phyloP scores from a whole-genome alignment of 2,329 filamentous ascomycete genomes.

The Pseudocercospora pini-densiflorae region DNA sequence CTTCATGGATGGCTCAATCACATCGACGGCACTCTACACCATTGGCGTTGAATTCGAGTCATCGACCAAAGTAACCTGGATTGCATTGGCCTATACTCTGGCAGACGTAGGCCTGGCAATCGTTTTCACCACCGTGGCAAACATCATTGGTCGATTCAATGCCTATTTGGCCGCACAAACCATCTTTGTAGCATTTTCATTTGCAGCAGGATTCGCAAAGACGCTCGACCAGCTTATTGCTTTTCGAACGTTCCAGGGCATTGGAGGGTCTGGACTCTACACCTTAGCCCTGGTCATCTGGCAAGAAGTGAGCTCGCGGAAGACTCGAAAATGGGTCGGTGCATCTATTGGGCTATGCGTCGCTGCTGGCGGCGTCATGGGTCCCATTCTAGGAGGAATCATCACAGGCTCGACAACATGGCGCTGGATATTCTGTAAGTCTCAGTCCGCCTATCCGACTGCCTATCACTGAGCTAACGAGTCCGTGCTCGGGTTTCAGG shows the following conservation, averaged over 20 bases:
- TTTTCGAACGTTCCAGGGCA: constrained; percentile 63
- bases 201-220: constrained; percentile 57
- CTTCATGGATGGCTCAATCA: constrained; percentile 62
- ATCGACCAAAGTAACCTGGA: constrained; percentile 59
- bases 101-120: constrained; percentile 63
- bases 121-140: constrained; percentile 58
- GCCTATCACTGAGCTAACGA: neutral
- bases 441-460: neutral
- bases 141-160: constrained; percentile 58
- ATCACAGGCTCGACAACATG: constrained; percentile 11
- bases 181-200: constrained; percentile 60
- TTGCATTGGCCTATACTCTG: constrained; percentile 60
- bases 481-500: constrained; percentile 12
- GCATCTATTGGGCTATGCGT: constrained; percentile 53
- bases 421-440: constrained; percentile 16
- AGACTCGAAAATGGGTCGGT: constrained; percentile 50
- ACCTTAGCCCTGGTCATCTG: constrained; percentile 7
- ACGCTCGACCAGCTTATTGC: constrained; percentile 60
- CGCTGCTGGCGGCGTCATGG: constrained; percentile 22
- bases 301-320: constrained; percentile 31
- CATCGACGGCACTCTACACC: constrained; percentile 62
- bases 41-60: constrained; percentile 59
- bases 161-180: constrained; percentile 60
- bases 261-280: constrained; percentile 66
- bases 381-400: constrained; percentile 24